These are phyloP conservation scores for Hericium erinaceus DNA, from an alignment of 768 basidiomycete genomes.

Conservation along the genomic window DNA sequence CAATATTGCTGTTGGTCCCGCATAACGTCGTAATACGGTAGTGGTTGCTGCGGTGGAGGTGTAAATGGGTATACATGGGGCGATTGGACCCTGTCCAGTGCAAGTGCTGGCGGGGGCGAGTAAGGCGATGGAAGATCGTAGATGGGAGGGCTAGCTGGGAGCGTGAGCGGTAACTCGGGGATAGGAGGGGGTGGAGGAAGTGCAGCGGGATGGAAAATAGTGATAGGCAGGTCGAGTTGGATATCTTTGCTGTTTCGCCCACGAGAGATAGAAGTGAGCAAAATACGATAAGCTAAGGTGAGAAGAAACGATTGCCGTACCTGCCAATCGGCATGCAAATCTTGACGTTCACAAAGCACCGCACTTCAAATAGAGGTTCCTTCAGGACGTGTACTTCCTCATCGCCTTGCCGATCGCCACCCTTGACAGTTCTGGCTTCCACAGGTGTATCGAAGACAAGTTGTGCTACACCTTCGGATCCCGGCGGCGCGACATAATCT, in stretches of 20 bases:
- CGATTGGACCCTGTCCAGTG: constrained; percentile 19
- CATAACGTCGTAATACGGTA: constrained; percentile 21
- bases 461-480: constrained; percentile 68
- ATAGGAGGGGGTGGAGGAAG: constrained; percentile 30
- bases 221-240: constrained; percentile 51
- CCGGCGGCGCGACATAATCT: constrained; percentile 68
- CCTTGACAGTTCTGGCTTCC: constrained; percentile 52
- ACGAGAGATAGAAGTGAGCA: background rate
- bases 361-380: constrained; percentile 60
- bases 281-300: background rate
- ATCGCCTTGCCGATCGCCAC: constrained; percentile 50
- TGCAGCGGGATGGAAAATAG: constrained; percentile 55
- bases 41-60: constrained; percentile 4
- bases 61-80: constrained; percentile 27
- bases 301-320: constrained; percentile 28
- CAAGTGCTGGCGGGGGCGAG: constrained; percentile 12
- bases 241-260: constrained; percentile 54
- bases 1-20: constrained; percentile 27
- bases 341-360: constrained; percentile 51
- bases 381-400: constrained; percentile 25
- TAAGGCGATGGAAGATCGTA: constrained; percentile 7
- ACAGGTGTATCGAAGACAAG: constrained; percentile 75
- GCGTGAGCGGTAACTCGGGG: constrained; percentile 4
- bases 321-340: constrained; percentile 68
- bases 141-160: constrained; percentile 17